phyloP scores from a whole-genome alignment of 2,329 filamentous ascomycete species.

The Ascochyta rabiei region DNA sequence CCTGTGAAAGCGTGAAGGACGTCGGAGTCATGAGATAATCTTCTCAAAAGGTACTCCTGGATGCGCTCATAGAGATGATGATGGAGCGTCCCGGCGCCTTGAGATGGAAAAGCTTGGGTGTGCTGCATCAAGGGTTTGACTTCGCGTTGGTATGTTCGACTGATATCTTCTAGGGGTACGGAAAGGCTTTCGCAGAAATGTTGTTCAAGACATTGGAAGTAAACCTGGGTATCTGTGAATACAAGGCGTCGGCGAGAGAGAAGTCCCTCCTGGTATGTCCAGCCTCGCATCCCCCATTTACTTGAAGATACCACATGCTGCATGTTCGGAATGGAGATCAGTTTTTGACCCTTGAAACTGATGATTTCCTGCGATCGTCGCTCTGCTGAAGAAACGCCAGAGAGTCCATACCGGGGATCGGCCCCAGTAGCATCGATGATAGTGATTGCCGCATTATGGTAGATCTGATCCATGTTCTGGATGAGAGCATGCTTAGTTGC shows the following conservation, averaged over 20 bases:
- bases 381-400: neutral
- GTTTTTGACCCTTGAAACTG: neutral
- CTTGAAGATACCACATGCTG: constrained; percentile 22
- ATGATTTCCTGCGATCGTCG: neutral
- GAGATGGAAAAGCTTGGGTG: neutral
- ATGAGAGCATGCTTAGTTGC: constrained; percentile 3
- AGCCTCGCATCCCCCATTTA: constrained; percentile 46
- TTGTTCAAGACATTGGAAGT: constrained; percentile 37
- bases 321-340: neutral
- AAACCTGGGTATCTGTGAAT: constrained; percentile 41
- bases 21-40: neutral
- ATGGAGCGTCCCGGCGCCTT: neutral
- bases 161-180: neutral
- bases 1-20: neutral
- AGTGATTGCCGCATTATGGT: constrained; percentile 5
- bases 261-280: constrained; percentile 51
- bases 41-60: neutral
- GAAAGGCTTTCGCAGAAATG: neutral
- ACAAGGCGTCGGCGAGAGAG: constrained; percentile 46
- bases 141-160: neutral
- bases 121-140: neutral
- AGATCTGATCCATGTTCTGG: constrained; percentile 12
- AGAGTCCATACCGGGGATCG: constrained; percentile 1
- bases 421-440: constrained; percentile 10
- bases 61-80: neutral